A percentile compares a stretch with the other conserved stretches of the same genome.
These are phyloP conservation scores for Malassezia brasiliensis DNA, from an alignment of 1,284 basidiomycete genomes.

Conservation along the genomic window DNA sequence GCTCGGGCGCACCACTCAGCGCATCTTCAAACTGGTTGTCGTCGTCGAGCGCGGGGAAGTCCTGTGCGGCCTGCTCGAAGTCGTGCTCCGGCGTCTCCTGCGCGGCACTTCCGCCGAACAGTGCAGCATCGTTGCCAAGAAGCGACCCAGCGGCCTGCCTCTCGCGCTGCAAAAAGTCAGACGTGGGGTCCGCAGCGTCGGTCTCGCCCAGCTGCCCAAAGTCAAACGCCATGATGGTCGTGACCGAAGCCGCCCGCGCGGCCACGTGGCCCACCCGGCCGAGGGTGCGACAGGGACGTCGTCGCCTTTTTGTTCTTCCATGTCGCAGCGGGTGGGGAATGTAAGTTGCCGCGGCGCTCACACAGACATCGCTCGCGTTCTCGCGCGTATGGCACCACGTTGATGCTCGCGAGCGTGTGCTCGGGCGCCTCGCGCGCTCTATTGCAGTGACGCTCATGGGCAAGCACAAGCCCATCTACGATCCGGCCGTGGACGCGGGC, in stretches of 20 bases:
- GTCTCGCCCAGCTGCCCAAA: conserved; percentile 14
- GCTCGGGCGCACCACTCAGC: conserved; percentile 2
- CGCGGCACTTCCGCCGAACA: conserved; percentile 29
- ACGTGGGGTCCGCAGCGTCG: conserved; percentile 30
- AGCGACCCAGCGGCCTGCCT: conserved; percentile 38
- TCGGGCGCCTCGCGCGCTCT: conserved; percentile 84
- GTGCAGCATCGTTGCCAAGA: conserved; percentile 27
- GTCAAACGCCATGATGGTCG: conserved; percentile 22
- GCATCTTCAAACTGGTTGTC: conserved; percentile 16
- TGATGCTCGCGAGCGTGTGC: conserved; percentile 74
- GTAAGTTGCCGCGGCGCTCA: conserved; percentile 6
- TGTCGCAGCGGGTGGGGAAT: conserved; percentile 19
- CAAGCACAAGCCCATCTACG: conserved; percentile 96
- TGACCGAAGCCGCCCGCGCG: neutral
- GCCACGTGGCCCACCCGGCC: conserved; percentile 1
- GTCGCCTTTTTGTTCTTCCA: neutral
- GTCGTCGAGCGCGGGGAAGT: conserved; percentile 51
- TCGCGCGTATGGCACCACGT: conserved; percentile 92
- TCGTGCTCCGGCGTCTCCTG: conserved; percentile 18
- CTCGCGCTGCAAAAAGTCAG: conserved; percentile 46
- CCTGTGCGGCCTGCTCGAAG: conserved; percentile 55
- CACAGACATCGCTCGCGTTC: conserved; percentile 81
- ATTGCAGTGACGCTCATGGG: conserved; percentile 96
- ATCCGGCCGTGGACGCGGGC: conserved; percentile 57
- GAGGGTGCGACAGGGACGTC: neutral